A percentile compares a stretch with the other conserved stretches of the same genome.
These are phyloP conservation scores for Malassezia yamatoensis DNA, from an alignment of 1,284 basidiomycete species.

Conservation along the genomic window DNA sequence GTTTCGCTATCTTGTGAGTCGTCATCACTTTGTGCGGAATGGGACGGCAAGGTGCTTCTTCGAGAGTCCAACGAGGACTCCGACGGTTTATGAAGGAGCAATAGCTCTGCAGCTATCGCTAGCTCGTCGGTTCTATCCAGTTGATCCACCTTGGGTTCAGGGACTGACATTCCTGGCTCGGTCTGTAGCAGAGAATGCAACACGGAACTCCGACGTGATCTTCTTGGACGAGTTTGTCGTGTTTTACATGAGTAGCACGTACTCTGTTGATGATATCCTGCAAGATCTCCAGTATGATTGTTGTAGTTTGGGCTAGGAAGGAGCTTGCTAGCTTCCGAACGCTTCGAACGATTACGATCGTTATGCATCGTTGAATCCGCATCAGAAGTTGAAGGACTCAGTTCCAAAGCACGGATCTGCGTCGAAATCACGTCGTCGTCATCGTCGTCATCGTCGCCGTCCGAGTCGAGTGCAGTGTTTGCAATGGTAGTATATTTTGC, in stretches of 20 bases:
- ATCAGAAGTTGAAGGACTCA: too few relatives aligned
- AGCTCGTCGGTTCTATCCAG: slow-evolving; percentile 12
- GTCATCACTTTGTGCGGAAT: not conserved
- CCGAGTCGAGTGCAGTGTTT: too few relatives aligned
- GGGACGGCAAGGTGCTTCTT: not conserved
- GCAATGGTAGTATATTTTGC: too few relatives aligned
- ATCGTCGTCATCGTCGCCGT: too few relatives aligned
- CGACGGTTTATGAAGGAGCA: slow-evolving; percentile 4
- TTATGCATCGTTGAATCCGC: too few relatives aligned
- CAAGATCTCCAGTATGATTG: not conserved
- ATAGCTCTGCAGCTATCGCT: slow-evolving; percentile 6
- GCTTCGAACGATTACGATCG: too few relatives aligned
- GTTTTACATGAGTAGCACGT: too few relatives aligned
- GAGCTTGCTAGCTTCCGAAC: too few relatives aligned
- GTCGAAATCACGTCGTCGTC: too few relatives aligned
- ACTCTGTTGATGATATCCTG: not conserved
- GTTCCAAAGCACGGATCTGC: too few relatives aligned
- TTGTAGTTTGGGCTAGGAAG: not conserved
- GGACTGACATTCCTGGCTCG: not conserved
- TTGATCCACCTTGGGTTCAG: not conserved
- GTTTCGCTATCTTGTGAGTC: not conserved
- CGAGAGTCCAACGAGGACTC: not conserved
- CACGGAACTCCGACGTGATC: not conserved
- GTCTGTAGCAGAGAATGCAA: not conserved
- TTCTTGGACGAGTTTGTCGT: not conserved